Evolutionary conservation across 805 yeast species (phyloP).

Genomic region (Starmera caribaea): DNA sequence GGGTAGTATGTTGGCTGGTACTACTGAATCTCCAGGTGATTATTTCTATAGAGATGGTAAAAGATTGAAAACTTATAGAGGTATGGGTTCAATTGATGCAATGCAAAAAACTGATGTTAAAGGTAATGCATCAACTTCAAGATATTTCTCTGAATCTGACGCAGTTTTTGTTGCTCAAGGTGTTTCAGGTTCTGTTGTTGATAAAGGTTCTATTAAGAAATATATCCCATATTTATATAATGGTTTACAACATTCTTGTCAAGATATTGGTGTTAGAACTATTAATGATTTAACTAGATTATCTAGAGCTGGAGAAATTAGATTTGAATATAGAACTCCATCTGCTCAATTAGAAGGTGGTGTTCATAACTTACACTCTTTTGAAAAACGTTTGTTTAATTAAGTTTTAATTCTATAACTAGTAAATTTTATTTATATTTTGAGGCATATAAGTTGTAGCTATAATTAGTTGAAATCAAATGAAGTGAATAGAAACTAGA

Average conservation of each 20-base stretch:
- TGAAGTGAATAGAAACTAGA: too few relatives aligned
- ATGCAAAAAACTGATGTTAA: constrained; percentile 83
- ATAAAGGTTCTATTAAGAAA: constrained; percentile 91
- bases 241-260: constrained; percentile 97
- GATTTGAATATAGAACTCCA: constrained; percentile 97
- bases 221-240: constrained; percentile 89
- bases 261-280: constrained; percentile 86
- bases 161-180: constrained; percentile 97
- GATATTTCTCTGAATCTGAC: constrained; percentile 96
- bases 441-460: too few relatives aligned
- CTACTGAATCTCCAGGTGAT: constrained; percentile 96
- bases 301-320: constrained; percentile 59
- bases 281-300: constrained; percentile 50
- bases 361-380: constrained; percentile 90
- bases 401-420: constrained; percentile 22
- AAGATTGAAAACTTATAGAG: constrained; percentile 95
- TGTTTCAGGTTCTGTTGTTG: constrained; percentile 94
- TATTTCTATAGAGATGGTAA: constrained; percentile 97
- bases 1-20: constrained; percentile 99
- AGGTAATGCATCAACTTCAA: constrained; percentile 96
- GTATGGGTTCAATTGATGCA: constrained; percentile 99
- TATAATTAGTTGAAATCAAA: too few relatives aligned
- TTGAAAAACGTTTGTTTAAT: constrained; percentile 94
- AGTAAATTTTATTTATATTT: not conserved
- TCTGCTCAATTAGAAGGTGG: constrained; percentile 99